A percentile compares a stretch with the other conserved stretches of the same genome.
Evolutionary conservation across 2,329 filamentous ascomycete genomes (phyloP).

Genomic region (Teratosphaeria nubilosa): DNA sequence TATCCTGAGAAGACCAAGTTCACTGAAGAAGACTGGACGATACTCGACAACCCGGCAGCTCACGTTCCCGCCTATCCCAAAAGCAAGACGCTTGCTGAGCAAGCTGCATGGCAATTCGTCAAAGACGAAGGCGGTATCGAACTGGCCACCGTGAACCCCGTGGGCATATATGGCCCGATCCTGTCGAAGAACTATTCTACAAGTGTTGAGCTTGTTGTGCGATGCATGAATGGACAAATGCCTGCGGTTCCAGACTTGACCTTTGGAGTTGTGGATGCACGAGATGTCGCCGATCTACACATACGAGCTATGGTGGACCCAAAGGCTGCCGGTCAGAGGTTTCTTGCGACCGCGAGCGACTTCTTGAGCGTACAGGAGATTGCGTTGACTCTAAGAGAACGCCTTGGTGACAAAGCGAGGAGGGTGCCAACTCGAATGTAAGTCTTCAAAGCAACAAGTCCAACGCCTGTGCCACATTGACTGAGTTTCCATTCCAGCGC

Average conservation of each 20-base stretch:
- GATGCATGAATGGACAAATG: conserved; percentile 21
- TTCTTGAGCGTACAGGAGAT: conserved; percentile 15
- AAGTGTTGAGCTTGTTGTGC: conserved; percentile 16
- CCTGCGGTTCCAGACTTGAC: conserved; percentile 19
- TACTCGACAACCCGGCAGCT: conserved; percentile 7
- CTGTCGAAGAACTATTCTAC: conserved; percentile 17
- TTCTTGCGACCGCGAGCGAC: conserved; percentile 9
- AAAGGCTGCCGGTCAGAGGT: conserved; percentile 17
- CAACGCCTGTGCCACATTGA: background rate
- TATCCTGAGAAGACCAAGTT: conserved; percentile 11
- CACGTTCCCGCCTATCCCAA: conserved; percentile 21
- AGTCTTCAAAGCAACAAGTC: background rate
- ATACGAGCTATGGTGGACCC: conserved; percentile 20
- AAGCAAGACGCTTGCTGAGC: conserved; percentile 27
- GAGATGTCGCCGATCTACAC: conserved; percentile 26
- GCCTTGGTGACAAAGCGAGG: conserved; percentile 8
- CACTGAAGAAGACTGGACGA: conserved; percentile 26
- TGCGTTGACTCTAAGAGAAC: conserved; percentile 14
- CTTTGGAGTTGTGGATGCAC: conserved; percentile 23
- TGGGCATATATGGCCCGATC: conserved; percentile 23
- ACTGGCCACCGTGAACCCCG: conserved; percentile 21
- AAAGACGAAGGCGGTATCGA: conserved; percentile 21
- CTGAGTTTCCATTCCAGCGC: background rate
- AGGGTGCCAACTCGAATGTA: background rate
- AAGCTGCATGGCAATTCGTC: conserved; percentile 27